A percentile compares a stretch with the other conserved stretches of the same genome.
Evolutionary conservation across 495 filamentous ascomycete genomes (phyloP).

Genomic region (Peziza echinospora): DNA sequence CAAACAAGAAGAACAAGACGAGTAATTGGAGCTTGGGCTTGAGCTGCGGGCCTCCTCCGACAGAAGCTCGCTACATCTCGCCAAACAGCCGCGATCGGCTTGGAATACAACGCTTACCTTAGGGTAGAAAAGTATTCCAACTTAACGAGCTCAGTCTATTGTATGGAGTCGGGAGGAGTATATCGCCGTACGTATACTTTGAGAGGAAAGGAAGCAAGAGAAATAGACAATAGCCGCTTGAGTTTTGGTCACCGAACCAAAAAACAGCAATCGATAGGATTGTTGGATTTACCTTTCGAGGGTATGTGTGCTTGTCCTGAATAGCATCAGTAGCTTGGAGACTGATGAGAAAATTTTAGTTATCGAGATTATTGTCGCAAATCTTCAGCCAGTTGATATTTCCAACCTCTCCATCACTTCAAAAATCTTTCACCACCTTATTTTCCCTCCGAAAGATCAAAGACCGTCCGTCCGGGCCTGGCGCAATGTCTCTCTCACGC

Average conservation of each 20-base stretch:
- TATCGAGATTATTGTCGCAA: neutral
- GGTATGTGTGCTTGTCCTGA: neutral
- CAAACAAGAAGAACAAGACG: too few species aligned
- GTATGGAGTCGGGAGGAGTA: neutral
- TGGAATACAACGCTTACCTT: neutral
- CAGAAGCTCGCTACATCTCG: too few species aligned
- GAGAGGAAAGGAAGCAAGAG: neutral
- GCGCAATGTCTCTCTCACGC: neutral
- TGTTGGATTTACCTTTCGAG: neutral
- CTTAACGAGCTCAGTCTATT: neutral
- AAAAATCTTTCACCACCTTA: neutral
- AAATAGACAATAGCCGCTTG: neutral
- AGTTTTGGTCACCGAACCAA: too few species aligned
- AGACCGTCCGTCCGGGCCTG: neutral
- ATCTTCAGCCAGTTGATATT: neutral
- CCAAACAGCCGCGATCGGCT: too few species aligned
- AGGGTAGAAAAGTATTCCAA: neutral
- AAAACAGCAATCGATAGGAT: too few species aligned
- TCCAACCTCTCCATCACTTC: neutral
- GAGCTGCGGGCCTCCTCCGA: too few species aligned
- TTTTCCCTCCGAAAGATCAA: neutral
- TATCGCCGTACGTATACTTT: neutral
- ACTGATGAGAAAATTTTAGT: neutral
- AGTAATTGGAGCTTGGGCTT: too few species aligned
- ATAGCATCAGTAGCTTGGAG: neutral